Evolutionary conservation across 208 protist species (phyloP).

Genomic region (Acanthamoeba lenticulata): DNA sequence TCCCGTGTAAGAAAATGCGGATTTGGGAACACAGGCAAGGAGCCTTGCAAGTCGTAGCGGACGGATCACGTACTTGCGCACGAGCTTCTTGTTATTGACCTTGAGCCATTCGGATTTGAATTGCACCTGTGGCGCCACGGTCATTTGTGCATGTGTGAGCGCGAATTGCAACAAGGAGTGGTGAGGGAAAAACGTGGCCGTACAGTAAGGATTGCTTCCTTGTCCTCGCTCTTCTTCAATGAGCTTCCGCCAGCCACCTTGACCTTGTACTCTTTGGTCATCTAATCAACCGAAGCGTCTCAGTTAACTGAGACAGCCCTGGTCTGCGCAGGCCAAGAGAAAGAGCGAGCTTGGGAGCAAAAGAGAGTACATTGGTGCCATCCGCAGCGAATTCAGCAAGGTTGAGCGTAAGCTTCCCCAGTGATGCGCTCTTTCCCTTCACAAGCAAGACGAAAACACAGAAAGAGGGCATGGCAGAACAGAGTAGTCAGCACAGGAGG

Average conservation of each 20-base stretch:
- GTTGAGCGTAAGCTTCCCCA: background rate
- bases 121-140: background rate
- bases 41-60: background rate
- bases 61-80: background rate
- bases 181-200: background rate
- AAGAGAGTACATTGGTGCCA: background rate
- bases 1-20: background rate
- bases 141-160: too few relatives aligned
- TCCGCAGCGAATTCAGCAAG: slow-evolving; percentile 12
- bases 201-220: slow-evolving; percentile 20
- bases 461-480: background rate
- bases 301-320: background rate
- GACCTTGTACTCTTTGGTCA: slow-evolving; percentile 5
- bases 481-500: background rate
- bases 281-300: background rate
- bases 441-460: background rate
- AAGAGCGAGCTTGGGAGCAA: too few relatives aligned
- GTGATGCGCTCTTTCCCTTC: slow-evolving; percentile 13
- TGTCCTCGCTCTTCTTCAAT: background rate
- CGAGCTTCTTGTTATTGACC: slow-evolving; percentile 29
- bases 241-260: background rate
- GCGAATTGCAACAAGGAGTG: too few relatives aligned
- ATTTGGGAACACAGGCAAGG: background rate
- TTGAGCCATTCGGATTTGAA: slow-evolving; percentile 35
- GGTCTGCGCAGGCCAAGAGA: too few relatives aligned